Conservation (phyloP, 306 rosid species). For the Inga laurina region DNA sequence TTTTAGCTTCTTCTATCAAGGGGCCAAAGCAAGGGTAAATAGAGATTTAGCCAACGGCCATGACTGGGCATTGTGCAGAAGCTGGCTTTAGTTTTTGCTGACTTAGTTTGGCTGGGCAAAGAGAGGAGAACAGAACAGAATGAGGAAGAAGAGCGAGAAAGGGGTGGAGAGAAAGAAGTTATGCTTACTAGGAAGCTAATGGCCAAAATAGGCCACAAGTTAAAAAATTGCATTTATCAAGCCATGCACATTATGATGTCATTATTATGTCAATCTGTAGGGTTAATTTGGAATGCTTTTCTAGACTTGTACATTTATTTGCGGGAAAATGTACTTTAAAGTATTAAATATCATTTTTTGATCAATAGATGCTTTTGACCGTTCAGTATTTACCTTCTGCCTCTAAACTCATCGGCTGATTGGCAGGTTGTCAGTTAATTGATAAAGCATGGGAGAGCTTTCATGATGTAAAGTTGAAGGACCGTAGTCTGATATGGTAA, state of each 20-base stretch:
- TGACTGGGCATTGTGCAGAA: not conserved
- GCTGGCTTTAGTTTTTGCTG: not conserved
- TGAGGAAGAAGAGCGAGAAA: not conserved
- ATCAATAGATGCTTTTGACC: not conserved
- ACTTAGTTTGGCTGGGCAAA: not conserved
- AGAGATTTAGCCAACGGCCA: not conserved
- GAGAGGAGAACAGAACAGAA: not conserved
- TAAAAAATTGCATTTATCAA: not conserved
- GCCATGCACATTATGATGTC: not conserved
- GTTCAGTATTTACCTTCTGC: not conserved
- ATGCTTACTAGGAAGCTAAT: not conserved
- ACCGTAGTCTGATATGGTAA: conserved; percentile 82
- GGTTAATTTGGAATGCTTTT: not conserved
- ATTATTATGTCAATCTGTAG: not conserved
- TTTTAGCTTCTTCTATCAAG: not conserved
- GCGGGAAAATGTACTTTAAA: not conserved
- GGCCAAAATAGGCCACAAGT: not conserved
- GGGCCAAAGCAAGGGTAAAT: not conserved
- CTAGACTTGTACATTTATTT: not conserved
- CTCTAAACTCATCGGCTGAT: conserved; percentile 13
- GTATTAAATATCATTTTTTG: not conserved
- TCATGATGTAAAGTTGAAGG: conserved; percentile 67
- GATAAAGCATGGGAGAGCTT: conserved; percentile 79
- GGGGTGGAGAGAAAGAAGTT: not conserved
- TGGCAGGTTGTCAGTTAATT: conserved; percentile 69